Conservation (phyloP, 768 basidiomycete genomes). For the Porphyrellus cyaneotinctus region DNA sequence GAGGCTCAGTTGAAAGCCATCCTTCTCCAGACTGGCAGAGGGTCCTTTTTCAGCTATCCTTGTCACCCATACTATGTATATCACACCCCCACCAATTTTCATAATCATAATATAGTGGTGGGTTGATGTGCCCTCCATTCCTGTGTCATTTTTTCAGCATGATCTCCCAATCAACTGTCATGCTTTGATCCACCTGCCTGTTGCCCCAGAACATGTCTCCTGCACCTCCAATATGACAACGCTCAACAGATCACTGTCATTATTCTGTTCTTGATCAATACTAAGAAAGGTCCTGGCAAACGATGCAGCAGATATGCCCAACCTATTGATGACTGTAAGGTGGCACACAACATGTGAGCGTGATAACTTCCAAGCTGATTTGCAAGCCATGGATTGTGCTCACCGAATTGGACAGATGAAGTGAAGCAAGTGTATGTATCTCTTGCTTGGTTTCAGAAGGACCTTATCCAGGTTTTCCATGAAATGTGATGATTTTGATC, state of each 20-base stretch:
- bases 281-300: slow-evolving; percentile 39
- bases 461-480: slow-evolving; percentile 52
- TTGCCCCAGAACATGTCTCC: slow-evolving; percentile 52
- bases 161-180: neutral
- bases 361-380: no score
- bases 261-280: slow-evolving; percentile 21
- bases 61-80: no score
- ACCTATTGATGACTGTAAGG: slow-evolving; percentile 45
- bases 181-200: slow-evolving; percentile 38
- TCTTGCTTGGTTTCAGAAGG: slow-evolving; percentile 64
- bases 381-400: no score
- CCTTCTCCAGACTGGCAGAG: no score
- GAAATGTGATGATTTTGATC: slow-evolving; percentile 15
- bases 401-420: no score
- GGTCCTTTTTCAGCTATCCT: no score
- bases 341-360: neutral
- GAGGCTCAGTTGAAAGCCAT: no score
- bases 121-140: slow-evolving; percentile 51
- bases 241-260: slow-evolving; percentile 17
- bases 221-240: slow-evolving; percentile 62
- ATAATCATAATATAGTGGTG: slow-evolving; percentile 47
- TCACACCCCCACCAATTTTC: no score
- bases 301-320: slow-evolving; percentile 49
- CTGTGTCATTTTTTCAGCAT: slow-evolving; percentile 20
- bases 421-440: no score